Evolutionary conservation across 805 yeast genomes (phyloP).

Genomic region (Starmerella geochares): DNA sequence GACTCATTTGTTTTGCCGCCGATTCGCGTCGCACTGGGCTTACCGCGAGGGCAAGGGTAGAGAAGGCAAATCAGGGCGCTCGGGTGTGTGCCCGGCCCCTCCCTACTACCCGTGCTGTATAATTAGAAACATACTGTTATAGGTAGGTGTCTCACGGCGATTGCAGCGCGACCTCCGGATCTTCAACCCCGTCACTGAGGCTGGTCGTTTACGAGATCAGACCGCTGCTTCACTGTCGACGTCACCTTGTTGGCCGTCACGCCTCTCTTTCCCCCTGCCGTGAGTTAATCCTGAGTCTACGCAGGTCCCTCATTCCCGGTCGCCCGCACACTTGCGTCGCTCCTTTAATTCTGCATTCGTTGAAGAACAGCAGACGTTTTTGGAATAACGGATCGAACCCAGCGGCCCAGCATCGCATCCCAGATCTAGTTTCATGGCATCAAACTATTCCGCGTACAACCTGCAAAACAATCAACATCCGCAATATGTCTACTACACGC

Average conservation of each 20-base stretch:
- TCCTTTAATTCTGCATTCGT: not conserved
- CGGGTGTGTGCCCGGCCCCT: constrained; percentile 3
- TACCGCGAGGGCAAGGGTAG: not conserved
- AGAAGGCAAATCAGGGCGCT: constrained; percentile 3
- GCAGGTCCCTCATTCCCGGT: not conserved
- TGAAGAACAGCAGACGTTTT: not conserved
- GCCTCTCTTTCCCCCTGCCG: not conserved
- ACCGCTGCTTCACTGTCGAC: not conserved
- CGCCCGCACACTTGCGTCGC: not conserved
- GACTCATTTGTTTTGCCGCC: not conserved
- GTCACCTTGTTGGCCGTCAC: not conserved
- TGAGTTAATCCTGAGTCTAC: not conserved
- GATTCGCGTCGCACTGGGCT: not conserved
- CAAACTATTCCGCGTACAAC: constrained; percentile 15
- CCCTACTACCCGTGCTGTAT: constrained; percentile 2
- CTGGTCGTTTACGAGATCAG: not conserved
- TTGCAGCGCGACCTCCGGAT: constrained; percentile 6
- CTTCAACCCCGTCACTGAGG: not conserved
- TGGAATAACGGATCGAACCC: not conserved
- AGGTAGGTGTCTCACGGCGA: constrained; percentile 5
- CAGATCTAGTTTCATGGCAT: constrained; percentile 9
- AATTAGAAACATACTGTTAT: constrained; percentile 6
- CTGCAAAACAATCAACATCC: not conserved
- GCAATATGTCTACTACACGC: constrained; percentile 6
- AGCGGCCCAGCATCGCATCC: not conserved